Evolutionary conservation across 176 grass and related monocot genomes (phyloP).

Genomic region (Oryza brachyantha): DNA sequence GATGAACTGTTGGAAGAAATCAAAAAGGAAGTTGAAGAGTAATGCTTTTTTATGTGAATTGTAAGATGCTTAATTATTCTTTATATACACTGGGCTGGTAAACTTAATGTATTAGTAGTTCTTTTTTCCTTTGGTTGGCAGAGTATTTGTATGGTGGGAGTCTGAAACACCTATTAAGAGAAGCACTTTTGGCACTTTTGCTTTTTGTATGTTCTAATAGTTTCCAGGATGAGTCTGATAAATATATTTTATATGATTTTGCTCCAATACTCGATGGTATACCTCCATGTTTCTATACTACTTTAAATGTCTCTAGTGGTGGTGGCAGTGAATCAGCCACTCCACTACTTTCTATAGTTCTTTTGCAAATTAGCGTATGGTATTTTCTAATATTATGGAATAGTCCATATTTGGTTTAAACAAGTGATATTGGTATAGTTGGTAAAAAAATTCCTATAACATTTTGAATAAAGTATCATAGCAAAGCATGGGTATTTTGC

Average conservation of each 20-base stretch:
- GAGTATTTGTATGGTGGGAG: slow-evolving; percentile 28
- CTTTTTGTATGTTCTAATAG: slow-evolving; percentile 18
- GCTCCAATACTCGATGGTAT: background rate
- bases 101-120: slow-evolving; percentile 22
- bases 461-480: too few relatives aligned
- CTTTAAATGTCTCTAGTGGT: too few relatives aligned
- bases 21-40: slow-evolving; percentile 84
- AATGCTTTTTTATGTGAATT: slow-evolving; percentile 35
- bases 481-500: too few relatives aligned
- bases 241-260: slow-evolving; percentile 1
- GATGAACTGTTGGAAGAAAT: slow-evolving; percentile 92
- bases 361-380: too few relatives aligned
- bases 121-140: slow-evolving; percentile 34
- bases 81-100: slow-evolving; percentile 38
- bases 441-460: too few relatives aligned
- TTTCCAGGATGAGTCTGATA: background rate
- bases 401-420: too few relatives aligned
- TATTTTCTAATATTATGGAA: too few relatives aligned
- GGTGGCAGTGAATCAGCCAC: too few relatives aligned
- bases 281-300: background rate
- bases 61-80: slow-evolving; percentile 29
- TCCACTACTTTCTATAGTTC: too few relatives aligned
- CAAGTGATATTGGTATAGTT: too few relatives aligned
- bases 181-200: slow-evolving; percentile 26
- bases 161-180: slow-evolving; percentile 26